A percentile compares a stretch with the other conserved stretches of the same genome.
Conservation (phyloP, 139 green algal species). For the Chlorella sp. region DNA sequence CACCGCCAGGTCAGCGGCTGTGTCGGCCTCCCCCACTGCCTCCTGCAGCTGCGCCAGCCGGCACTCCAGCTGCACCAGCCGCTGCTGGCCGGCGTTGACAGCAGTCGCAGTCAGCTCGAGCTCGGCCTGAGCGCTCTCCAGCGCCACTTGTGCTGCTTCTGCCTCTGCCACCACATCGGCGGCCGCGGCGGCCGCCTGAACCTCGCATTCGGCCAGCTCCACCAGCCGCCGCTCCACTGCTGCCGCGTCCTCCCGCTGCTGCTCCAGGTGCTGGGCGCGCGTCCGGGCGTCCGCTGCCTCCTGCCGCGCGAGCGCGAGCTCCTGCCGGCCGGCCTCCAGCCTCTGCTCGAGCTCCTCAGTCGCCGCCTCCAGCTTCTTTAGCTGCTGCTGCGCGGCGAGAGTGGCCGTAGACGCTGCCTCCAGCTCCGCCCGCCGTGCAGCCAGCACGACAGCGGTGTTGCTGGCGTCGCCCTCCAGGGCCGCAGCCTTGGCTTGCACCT, state of each 20-base stretch:
- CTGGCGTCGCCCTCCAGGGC: not conserved
- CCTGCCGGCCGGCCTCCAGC: not conserved
- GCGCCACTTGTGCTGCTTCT: not conserved
- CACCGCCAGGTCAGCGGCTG: no score
- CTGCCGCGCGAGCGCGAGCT: not conserved
- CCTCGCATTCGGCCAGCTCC: not conserved
- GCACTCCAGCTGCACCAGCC: conserved; percentile 3
- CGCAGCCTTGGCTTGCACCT: not conserved
- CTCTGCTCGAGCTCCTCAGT: not conserved
- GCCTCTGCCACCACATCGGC: not conserved
- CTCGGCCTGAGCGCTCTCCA: not conserved
- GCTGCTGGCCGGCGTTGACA: not conserved
- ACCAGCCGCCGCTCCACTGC: not conserved
- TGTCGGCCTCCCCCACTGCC: not conserved
- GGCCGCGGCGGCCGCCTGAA: not conserved
- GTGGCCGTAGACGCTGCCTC: not conserved
- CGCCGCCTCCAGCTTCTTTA: not conserved
- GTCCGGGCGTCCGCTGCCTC: not conserved
- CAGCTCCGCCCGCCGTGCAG: not conserved
- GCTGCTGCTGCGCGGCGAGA: conserved; percentile 1
- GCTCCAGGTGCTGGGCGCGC: not conserved
- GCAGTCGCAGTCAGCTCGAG: not conserved
- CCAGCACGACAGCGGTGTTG: no score
- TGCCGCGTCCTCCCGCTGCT: not conserved
- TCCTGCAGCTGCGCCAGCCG: not conserved